These are phyloP conservation scores for Beauveria rudraprayagi DNA, from an alignment of 2,329 filamentous ascomycete species.

Conservation along the genomic window DNA sequence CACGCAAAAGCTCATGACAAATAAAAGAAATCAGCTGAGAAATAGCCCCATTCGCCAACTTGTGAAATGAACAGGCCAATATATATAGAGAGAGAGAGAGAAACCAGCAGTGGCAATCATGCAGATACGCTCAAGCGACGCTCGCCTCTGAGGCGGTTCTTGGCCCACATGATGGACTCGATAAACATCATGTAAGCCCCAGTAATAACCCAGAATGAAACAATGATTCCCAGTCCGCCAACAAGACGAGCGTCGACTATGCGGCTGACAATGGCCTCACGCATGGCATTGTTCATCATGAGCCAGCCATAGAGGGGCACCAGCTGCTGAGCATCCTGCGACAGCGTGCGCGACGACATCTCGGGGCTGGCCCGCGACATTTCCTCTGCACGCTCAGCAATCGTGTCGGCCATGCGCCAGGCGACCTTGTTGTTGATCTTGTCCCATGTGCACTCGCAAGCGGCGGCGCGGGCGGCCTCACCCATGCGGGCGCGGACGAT, in stretches of 20 bases:
- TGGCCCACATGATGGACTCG: conserved; percentile 34
- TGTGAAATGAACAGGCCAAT: not conserved
- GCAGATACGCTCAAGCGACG: conserved; percentile 15
- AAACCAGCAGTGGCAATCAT: not conserved
- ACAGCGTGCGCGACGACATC: conserved; percentile 13
- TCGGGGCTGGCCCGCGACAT: conserved; percentile 12
- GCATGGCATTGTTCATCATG: conserved; percentile 32
- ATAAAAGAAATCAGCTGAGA: not conserved
- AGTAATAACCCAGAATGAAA: conserved; percentile 41
- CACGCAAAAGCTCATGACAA: not conserved
- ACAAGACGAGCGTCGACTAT: conserved; percentile 37
- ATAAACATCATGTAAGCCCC: conserved; percentile 42
- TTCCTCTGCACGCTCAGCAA: conserved; percentile 37
- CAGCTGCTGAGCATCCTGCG: conserved; percentile 22
- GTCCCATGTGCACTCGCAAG: conserved; percentile 60
- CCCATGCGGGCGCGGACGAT: conserved; percentile 38
- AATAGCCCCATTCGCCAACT: not conserved
- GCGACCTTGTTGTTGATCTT: conserved; percentile 64
- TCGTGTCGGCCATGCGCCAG: conserved; percentile 51
- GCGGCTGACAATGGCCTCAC: conserved; percentile 25
- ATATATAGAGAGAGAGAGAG: not conserved
- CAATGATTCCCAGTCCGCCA: conserved; percentile 37
- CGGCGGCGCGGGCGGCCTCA: conserved; percentile 42
- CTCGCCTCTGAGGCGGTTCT: conserved; percentile 25
- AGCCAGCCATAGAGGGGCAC: conserved; percentile 38